Base-by-base conservation (phyloP, 208 protist species). In the Crithidia fasciculata region DNA sequence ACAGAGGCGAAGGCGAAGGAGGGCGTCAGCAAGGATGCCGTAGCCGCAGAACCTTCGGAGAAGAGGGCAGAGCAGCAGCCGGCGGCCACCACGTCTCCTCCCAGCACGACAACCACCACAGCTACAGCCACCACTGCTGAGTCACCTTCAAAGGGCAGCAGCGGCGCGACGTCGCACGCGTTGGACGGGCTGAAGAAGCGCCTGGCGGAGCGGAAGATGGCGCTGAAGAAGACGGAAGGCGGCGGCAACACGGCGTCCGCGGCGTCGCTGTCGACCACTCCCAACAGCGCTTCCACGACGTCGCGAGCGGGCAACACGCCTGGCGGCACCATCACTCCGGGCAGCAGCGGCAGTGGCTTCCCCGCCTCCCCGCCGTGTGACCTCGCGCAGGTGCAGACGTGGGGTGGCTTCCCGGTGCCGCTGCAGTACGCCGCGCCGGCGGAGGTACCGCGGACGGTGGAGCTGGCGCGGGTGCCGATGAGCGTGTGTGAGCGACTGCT, bases 401-500 rank as follows among this genome's bases (percentile, higher is more conserved):
- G 74, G 67, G 62, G 64, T n/a, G 74, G 74, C 47, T 80, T 80
- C 19, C 74, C 74, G 3, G 68, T 80, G 16, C 74, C 74, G 43
- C 61, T 66, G 19, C 74, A 80, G 69, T 80, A 74, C 74, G 28
- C 54, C 10, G 63, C 44, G 28, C 49, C 59, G 13, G 36, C 36
- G 3, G 65, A 74, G 10, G 67, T 74, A n/a, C 74, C 74, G 61
- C 61, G 60, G 7, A 58, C 68, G 16, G 65, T 80, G 15, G 74
- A 80, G 61, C 41, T 80, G 53, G 55, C 74, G n/a, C 61, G 74
- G 15, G 74, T 80, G 55, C 74, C 74, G 60, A 80, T 80, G 68
- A 56, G 44, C 43, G 80, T 90, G 64, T 84, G 82, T 9, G 82
- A 87, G 66, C 82, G 85, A 9, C 72, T 90, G 73, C 28, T 87